Conservation (phyloP, 768 basidiomycete genomes). For the Rhodotorula kratochvilovae region DNA sequence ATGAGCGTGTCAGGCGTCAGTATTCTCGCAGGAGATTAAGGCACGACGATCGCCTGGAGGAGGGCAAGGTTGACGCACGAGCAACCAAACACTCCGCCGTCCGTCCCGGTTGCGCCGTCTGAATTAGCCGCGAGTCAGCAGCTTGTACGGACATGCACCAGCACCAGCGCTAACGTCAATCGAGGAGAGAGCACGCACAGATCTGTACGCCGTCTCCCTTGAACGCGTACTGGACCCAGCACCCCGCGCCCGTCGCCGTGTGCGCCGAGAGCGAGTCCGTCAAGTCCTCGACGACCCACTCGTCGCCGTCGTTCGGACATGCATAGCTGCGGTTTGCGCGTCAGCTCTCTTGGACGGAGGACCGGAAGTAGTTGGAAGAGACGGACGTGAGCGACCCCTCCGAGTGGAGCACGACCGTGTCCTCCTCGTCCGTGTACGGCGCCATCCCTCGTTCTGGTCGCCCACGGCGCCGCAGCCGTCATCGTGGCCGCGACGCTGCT, state of each 20-base stretch:
- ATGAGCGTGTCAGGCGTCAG: too few relatives aligned
- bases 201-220: constrained; percentile 19
- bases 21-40: not conserved
- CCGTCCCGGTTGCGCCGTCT: constrained; percentile 10
- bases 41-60: not conserved
- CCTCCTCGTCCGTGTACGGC: not conserved
- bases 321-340: constrained; percentile 11
- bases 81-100: constrained; percentile 26
- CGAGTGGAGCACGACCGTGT: not conserved
- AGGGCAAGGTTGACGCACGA: not conserved
- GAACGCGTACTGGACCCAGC: constrained; percentile 10
- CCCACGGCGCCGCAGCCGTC: not conserved
- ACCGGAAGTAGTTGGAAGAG: too few relatives aligned
- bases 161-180: too few relatives aligned
- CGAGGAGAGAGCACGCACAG: constrained; percentile 1
- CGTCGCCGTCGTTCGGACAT: constrained; percentile 11
- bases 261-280: constrained; percentile 5
- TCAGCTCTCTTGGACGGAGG: too few relatives aligned
- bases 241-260: constrained; percentile 15
- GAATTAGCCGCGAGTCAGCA: not conserved
- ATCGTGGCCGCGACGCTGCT: not conserved
- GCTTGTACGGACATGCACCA: not conserved
- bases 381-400: not conserved
- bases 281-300: constrained; percentile 9
- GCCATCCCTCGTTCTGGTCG: constrained; percentile 2